Conservation (phyloP, 1,139 yeast species). For the Blastobotrys niveus region DNA sequence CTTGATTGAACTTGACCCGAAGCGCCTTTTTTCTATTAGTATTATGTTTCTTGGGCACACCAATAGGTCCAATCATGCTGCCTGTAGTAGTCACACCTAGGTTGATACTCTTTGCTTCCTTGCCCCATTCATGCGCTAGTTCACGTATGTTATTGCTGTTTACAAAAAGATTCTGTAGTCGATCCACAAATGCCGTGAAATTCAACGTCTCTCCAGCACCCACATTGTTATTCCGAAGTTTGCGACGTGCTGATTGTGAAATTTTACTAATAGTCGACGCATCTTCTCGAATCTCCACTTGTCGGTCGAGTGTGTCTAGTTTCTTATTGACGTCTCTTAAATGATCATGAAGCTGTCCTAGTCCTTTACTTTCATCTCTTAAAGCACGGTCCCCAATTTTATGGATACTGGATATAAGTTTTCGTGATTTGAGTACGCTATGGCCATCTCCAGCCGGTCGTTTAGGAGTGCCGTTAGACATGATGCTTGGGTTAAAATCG, state of each 20-base stretch:
- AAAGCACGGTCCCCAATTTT: background rate
- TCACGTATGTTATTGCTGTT: background rate
- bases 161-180: slow-evolving; percentile 11
- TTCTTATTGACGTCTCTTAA: slow-evolving; percentile 13
- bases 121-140: background rate
- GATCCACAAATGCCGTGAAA: slow-evolving; percentile 12
- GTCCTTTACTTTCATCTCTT: background rate
- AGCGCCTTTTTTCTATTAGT: no score
- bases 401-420: slow-evolving; percentile 2
- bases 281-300: slow-evolving; percentile 19
- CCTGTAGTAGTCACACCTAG: slow-evolving; percentile 1
- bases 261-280: slow-evolving; percentile 12
- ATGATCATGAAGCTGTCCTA: background rate
- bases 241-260: slow-evolving; percentile 12
- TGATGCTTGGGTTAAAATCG: no score
- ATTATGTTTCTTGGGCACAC: background rate
- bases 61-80: slow-evolving; percentile 10
- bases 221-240: slow-evolving; percentile 14
- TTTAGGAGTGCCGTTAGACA: no score
- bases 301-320: slow-evolving; percentile 16
- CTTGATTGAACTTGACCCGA: no score
- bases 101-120: background rate
- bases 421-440: no score
- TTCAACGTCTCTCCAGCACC: slow-evolving; percentile 15
- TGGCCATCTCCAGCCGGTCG: no score